phyloP scores from a whole-genome alignment of 768 basidiomycete genomes.

The Suillus hirtellus region DNA sequence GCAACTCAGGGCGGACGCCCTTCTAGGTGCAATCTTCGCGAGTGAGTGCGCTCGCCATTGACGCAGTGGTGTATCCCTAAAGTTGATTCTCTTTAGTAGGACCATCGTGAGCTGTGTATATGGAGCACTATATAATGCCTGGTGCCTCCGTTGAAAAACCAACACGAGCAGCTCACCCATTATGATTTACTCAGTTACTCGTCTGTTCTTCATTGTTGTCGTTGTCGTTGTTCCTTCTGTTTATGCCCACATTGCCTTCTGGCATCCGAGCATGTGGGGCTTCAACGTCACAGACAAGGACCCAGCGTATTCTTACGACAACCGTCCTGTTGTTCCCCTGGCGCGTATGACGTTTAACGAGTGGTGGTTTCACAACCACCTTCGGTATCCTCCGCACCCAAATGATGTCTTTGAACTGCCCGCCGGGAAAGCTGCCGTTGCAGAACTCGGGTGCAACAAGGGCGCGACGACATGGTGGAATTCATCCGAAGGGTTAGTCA shows the following conservation, averaged over 20 bases:
- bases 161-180: neutral
- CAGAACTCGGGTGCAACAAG: constrained; percentile 36
- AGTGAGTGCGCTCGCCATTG: neutral
- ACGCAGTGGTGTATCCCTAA: neutral
- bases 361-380: constrained; percentile 42
- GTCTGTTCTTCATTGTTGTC: neutral
- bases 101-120: neutral
- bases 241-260: constrained; percentile 24
- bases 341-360: constrained; percentile 28
- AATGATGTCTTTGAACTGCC: constrained; percentile 34
- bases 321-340: constrained; percentile 39
- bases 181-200: constrained; percentile 7
- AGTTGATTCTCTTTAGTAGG: neutral
- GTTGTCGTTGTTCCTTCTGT: constrained; percentile 2
- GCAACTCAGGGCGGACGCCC: constrained; percentile 1
- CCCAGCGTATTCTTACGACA: constrained; percentile 31
- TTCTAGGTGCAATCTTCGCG: neutral
- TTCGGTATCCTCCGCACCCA: constrained; percentile 32
- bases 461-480: constrained; percentile 27
- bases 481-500: constrained; percentile 20
- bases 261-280: constrained; percentile 38
- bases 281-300: constrained; percentile 36
- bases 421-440: constrained; percentile 23
- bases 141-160: neutral
- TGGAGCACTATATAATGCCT: neutral